A percentile compares a stretch with the other conserved stretches of the same genome.
phyloP scores from a whole-genome alignment of 768 basidiomycete species.

The Panellus pusillus region DNA sequence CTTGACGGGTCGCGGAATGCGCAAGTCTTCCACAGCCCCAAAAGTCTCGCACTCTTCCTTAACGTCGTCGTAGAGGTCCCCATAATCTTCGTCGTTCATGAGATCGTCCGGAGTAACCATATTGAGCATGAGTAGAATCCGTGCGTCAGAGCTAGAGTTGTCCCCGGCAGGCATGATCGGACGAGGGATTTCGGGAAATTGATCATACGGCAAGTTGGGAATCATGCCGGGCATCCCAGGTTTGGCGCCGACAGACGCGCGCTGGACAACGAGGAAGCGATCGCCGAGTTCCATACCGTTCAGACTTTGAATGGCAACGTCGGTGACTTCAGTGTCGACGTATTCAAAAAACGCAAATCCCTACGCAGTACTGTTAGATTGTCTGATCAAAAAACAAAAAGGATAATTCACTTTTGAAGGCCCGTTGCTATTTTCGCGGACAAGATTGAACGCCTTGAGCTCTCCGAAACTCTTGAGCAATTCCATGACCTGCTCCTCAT shows the following conservation, averaged over 20 bases:
- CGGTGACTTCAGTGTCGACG: slow-evolving; percentile 83
- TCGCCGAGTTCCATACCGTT: slow-evolving; percentile 99
- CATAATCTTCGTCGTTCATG: slow-evolving; percentile 86
- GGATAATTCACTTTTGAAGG: slow-evolving; percentile 69
- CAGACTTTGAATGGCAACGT: slow-evolving; percentile 92
- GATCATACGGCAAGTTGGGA: slow-evolving; percentile 73
- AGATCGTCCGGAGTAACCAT: slow-evolving; percentile 97
- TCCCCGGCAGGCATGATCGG: slow-evolving; percentile 89
- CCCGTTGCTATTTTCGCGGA: slow-evolving; percentile 89
- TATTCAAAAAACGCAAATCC: slow-evolving; percentile 99
- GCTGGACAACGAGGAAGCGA: slow-evolving; percentile 92
- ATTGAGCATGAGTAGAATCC: slow-evolving; percentile 96
- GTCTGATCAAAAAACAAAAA: background rate
- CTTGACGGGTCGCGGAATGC: slow-evolving; percentile 87
- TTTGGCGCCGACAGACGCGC: slow-evolving; percentile 93
- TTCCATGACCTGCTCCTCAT: slow-evolving; percentile 99
- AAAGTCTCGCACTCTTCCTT: slow-evolving; percentile 85
- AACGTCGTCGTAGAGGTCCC: slow-evolving; percentile 92
- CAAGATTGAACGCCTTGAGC: slow-evolving; percentile 95
- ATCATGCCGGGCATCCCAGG: slow-evolving; percentile 63
- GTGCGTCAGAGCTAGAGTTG: slow-evolving; percentile 55
- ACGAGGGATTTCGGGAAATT: slow-evolving; percentile 80
- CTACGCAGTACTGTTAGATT: slow-evolving; percentile 39
- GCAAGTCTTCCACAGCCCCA: slow-evolving; percentile 79
- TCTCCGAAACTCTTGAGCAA: slow-evolving; percentile 96